These are phyloP conservation scores for Carex cristatella DNA, from an alignment of 176 grass and related monocot genomes.

Conservation along the genomic window DNA sequence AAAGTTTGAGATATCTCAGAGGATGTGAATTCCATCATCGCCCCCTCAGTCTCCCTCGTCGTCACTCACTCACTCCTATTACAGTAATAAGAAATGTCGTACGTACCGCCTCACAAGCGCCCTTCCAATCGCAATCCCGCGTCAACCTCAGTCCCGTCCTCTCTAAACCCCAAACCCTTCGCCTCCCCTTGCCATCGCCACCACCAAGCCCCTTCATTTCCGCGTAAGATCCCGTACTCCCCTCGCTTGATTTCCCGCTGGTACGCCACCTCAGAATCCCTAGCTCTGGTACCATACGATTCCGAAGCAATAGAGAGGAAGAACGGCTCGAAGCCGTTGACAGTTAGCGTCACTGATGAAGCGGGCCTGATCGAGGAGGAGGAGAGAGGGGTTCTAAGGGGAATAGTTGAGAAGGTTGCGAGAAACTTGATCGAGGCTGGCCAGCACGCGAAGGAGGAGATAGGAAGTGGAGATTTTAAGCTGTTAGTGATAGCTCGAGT, in stretches of 20 bases:
- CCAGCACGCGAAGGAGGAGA: conserved; percentile 15
- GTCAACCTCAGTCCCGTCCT: background rate
- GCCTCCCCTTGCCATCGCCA: background rate
- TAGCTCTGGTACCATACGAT: conserved; percentile 13
- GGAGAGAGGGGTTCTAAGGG: conserved; percentile 18
- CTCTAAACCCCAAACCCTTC: conserved; percentile 15
- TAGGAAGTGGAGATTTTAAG: background rate
- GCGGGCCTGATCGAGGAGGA: background rate
- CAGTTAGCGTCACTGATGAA: background rate
- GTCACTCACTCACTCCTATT: background rate
- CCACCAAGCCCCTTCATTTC: background rate
- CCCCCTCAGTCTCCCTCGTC: background rate
- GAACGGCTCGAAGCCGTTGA: conserved; percentile 17
- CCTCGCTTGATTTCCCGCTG: conserved; percentile 24
- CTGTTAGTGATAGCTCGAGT: conserved; percentile 11
- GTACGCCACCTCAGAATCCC: background rate
- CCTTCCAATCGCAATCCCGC: conserved; percentile 18
- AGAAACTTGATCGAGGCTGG: conserved; percentile 7
- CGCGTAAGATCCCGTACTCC: background rate
- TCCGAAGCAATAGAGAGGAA: conserved; percentile 16
- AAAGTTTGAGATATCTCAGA: too few species aligned
- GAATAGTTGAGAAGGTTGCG: conserved; percentile 19
- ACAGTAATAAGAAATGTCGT: conserved; percentile 20
- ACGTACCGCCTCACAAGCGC: conserved; percentile 40
- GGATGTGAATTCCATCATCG: too few species aligned